Evolutionary conservation across 345 rosid species (phyloP).

Genomic region (Dipteronia dyeriana): DNA sequence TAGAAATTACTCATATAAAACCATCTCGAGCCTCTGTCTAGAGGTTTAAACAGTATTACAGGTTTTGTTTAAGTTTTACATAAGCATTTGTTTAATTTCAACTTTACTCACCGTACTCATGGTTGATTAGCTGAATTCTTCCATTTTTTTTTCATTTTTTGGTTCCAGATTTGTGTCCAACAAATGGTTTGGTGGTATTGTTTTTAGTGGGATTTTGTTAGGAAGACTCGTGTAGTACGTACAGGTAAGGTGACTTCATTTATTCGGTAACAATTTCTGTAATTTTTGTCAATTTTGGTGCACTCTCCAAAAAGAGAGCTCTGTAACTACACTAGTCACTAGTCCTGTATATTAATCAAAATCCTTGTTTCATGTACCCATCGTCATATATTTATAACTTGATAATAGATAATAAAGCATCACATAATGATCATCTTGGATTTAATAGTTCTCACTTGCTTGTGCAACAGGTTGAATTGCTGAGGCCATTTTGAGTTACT

Average conservation of each 20-base stretch:
- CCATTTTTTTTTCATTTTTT: conserved; percentile 15
- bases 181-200: conserved; percentile 88
- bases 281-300: no score
- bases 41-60: neutral
- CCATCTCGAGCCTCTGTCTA: neutral
- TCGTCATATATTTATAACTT: neutral
- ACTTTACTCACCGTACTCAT: neutral
- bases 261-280: no score
- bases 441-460: neutral
- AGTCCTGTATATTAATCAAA: neutral
- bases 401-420: neutral
- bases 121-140: neutral
- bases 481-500: neutral
- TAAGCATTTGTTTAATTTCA: neutral
- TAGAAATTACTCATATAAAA: neutral
- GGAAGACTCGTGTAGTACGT: conserved; percentile 51
- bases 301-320: no score
- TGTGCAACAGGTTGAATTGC: conserved; percentile 1
- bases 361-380: neutral
- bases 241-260: neutral
- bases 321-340: neutral
- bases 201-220: conserved; percentile 68
- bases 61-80: neutral
- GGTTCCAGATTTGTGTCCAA: conserved; percentile 76
- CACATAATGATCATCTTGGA: neutral